Percentiles rank a stretch among this genome's conserved stretches.
Conservation (phyloP, 2,329 filamentous ascomycete species). For the Aspergillus hortae region DNA sequence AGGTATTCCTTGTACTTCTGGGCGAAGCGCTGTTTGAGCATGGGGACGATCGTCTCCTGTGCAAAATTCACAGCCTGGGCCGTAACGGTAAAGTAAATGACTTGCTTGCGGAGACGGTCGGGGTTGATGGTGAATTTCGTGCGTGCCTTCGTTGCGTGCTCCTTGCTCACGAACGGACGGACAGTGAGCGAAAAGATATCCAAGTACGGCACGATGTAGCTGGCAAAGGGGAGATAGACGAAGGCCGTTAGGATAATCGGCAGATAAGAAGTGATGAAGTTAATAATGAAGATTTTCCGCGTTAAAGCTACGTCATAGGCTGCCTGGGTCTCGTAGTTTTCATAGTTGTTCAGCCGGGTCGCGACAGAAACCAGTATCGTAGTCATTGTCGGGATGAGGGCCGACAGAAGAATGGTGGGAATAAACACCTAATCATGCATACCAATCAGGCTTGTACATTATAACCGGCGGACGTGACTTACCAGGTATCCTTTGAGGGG, state of each 20-base stretch:
- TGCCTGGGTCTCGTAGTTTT: conserved; percentile 90
- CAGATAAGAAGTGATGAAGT: conserved; percentile 95
- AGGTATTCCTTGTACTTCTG: conserved; percentile 59
- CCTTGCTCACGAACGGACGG: conserved; percentile 69
- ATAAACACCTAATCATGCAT: conserved; percentile 64
- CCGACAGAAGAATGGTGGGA: conserved; percentile 80
- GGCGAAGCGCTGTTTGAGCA: conserved; percentile 74
- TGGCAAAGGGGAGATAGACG: conserved; percentile 90
- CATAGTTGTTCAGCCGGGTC: conserved; percentile 71
- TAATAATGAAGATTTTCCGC: conserved; percentile 93
- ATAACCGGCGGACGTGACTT: conserved; percentile 24
- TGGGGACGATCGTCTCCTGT: conserved; percentile 82
- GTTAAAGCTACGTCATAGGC: conserved; percentile 80
- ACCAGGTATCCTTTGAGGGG: conserved; percentile 84
- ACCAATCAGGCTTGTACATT: conserved; percentile 8
- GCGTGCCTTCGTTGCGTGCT: conserved; percentile 62
- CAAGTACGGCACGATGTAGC: conserved; percentile 79
- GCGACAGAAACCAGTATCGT: conserved; percentile 78
- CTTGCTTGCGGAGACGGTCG: conserved; percentile 77
- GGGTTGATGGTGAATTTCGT: conserved; percentile 77
- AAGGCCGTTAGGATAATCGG: conserved; percentile 88
- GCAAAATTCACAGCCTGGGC: conserved; percentile 88
- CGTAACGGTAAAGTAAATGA: conserved; percentile 96
- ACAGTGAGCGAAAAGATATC: conserved; percentile 80
- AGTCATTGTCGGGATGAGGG: conserved; percentile 75